Base-by-base conservation (phyloP, 306 rosid genomes). In the Quillaja saponaria region DNA sequence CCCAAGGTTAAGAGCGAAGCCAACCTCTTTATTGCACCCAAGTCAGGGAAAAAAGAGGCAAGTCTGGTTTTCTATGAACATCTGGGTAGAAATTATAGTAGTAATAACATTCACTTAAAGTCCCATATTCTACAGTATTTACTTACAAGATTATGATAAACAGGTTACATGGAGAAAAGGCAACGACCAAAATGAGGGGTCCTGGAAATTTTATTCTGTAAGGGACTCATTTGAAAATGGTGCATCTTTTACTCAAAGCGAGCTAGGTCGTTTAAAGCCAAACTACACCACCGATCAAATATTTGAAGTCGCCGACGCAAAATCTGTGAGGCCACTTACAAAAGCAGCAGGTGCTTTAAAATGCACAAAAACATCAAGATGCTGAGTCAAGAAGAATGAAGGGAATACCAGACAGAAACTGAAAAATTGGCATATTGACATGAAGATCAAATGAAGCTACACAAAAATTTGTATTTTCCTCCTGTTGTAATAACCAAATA, bases 11-110 rank as follows among this genome's bases (percentile, higher is more conserved):
- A 80, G 62, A 80, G 85, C 20, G 73, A 80, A 55, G 34, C 79
- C 52, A 80, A 80, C 55, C 74, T 76, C 13, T 76, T 80, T 12
- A 73, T 81, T 73, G 82, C 80, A 56, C 80, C 82, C 0, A 61
- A 34, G 34, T 25, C 41, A 0, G 73, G 80, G 11, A 81, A 31
- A 7, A 69, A 74, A 7, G 82, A 73, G 80, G 82, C 76, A 72
- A 13, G 31, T 4, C 4, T 0, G 31, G 2, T 25, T 2, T 25
- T 25, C 31, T 4, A 25, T 1, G 31, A 25, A 25, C 31, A 25
- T 25, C n/a, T n/a, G n/a, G n/a, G n/a, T n/a, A n/a, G n/a, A n/a
- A n/a, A n/a, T n/a, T n/a, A n/a, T n/a, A n/a, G n/a, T n/a, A n/a
- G n/a, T n/a, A n/a, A n/a, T n/a, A n/a, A n/a, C n/a, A n/a, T n/a